Conservation (phyloP, 257 asterid genomes). For the Knoxia roxburghii region DNA sequence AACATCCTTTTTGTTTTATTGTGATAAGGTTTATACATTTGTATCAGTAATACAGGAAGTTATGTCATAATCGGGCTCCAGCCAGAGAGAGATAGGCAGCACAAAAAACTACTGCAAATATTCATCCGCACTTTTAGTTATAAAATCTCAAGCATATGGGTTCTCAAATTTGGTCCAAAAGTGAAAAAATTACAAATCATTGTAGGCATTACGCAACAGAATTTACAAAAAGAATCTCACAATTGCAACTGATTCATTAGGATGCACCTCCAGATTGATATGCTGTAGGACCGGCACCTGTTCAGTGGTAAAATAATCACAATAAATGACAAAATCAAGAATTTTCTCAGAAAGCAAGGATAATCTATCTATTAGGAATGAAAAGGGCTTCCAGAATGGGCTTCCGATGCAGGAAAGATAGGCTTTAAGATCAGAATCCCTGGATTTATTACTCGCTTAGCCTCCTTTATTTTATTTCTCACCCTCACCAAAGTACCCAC, state of each 20-base stretch:
- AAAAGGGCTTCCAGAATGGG: background rate
- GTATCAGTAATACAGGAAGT: background rate
- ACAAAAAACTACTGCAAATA: background rate
- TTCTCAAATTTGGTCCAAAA: background rate
- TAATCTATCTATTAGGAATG: too few relatives aligned
- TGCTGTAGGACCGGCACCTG: slow-evolving; percentile 69
- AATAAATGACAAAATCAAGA: slow-evolving; percentile 1
- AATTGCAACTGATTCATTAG: slow-evolving; percentile 87
- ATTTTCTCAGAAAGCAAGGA: slow-evolving; percentile 2
- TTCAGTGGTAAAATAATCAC: slow-evolving; percentile 21
- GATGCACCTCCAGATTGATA: slow-evolving; percentile 63
- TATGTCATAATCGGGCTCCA: background rate
- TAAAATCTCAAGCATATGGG: background rate
- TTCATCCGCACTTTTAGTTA: background rate
- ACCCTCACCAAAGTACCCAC: background rate
- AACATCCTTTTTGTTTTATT: background rate
- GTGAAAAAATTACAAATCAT: background rate
- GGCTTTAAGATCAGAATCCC: background rate
- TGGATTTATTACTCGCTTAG: background rate
- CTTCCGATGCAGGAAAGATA: background rate
- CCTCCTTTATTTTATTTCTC: background rate
- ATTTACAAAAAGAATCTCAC: slow-evolving; percentile 40
- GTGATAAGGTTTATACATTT: background rate
- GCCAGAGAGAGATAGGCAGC: background rate
- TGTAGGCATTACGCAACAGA: background rate